phyloP scores from a whole-genome alignment of 2,329 filamentous ascomycete genomes.

The Seiridium unicorne region DNA sequence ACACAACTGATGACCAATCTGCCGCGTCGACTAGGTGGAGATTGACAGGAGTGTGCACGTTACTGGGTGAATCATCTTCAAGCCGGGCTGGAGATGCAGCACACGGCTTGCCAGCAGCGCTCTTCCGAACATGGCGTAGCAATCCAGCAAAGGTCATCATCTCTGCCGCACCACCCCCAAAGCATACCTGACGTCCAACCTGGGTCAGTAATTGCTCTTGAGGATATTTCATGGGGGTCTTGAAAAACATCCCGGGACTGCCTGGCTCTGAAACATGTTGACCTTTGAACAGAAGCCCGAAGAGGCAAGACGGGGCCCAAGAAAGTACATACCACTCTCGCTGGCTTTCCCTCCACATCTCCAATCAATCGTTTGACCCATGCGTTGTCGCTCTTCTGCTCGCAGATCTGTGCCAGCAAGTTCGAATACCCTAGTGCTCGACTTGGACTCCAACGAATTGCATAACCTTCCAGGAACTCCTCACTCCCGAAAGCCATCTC shows the following conservation, averaged over 20 bases:
- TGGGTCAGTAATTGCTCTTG: no score
- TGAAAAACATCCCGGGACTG: no score
- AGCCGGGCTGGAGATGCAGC: not conserved
- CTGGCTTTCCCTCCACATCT: conserved; percentile 3
- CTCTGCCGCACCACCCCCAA: conserved; percentile 15
- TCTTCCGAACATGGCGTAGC: not conserved
- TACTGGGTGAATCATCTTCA: not conserved
- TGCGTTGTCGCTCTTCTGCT: conserved; percentile 10
- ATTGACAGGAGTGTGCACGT: conserved; percentile 3
- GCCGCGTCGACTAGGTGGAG: conserved; percentile 12
- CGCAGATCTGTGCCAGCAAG: conserved; percentile 14
- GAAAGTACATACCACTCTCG: conserved; percentile 10
- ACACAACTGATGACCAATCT: conserved; percentile 15
- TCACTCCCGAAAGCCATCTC: conserved; percentile 13
- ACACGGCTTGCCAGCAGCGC: not conserved
- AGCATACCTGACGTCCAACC: not conserved
- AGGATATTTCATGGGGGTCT: no score
- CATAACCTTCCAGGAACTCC: conserved; percentile 16
- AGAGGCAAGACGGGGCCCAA: no score
- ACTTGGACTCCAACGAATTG: conserved; percentile 18
- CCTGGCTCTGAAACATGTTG: no score
- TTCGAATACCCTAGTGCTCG: conserved; percentile 14
- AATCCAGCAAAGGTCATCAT: conserved; percentile 13
- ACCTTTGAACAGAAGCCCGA: no score
- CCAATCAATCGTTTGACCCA: conserved; percentile 12